Conservation (phyloP, 768 basidiomycete species). For the Tubosaeta sp. region DNA sequence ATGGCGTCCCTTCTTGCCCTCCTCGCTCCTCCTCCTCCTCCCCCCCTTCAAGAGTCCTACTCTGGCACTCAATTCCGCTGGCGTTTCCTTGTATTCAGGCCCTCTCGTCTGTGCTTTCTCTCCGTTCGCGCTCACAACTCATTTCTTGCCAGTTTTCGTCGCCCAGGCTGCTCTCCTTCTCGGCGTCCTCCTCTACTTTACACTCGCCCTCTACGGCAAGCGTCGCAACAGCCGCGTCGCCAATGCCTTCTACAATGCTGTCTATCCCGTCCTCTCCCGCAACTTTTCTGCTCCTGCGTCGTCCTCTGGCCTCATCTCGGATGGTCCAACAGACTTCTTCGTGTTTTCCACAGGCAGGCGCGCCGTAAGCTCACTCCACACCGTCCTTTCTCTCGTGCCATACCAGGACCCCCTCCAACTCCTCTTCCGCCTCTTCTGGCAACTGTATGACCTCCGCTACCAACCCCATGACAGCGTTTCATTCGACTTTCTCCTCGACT, state of each 20-base stretch:
- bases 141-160: conserved; percentile 49
- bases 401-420: conserved; percentile 78
- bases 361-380: conserved; percentile 72
- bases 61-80: conserved; percentile 71
- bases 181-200: conserved; percentile 52
- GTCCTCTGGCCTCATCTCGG: conserved; percentile 49
- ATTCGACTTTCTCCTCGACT: conserved; percentile 73
- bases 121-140: not conserved
- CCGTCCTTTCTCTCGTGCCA: conserved; percentile 71
- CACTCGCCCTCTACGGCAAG: conserved; percentile 57
- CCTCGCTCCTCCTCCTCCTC: conserved; percentile 9
- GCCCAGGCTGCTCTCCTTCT: conserved; percentile 56
- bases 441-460: conserved; percentile 75
- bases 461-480: conserved; percentile 62
- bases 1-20: conserved; percentile 21
- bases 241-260: conserved; percentile 60
- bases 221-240: conserved; percentile 55
- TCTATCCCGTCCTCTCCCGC: conserved; percentile 51
- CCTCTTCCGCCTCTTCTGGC: conserved; percentile 54
- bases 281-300: conserved; percentile 73
- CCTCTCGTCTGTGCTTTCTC: conserved; percentile 48
- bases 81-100: conserved; percentile 76
- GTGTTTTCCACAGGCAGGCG: conserved; percentile 85
- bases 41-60: conserved; percentile 46
- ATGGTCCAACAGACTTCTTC: conserved; percentile 79